Percentiles rank a stretch among this genome's conserved stretches.
Evolutionary conservation across 2,329 filamentous ascomycete genomes (phyloP).

Genomic region (Shiraia bambusicola): DNA sequence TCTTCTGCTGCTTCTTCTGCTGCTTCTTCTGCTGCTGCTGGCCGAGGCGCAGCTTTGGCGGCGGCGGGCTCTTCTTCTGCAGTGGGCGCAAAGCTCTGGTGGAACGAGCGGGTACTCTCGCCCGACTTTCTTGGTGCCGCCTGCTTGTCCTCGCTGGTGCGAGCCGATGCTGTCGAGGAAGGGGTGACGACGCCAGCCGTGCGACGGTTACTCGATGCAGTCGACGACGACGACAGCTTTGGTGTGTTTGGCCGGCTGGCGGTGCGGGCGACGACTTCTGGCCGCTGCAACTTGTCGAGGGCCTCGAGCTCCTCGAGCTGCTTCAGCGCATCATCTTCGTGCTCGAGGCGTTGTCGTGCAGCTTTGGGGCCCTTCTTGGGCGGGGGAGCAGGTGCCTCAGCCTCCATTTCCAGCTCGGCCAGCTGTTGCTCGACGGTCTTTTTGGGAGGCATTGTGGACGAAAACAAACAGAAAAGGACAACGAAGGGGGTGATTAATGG

Average conservation of each 20-base stretch:
- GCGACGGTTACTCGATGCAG: conserved; percentile 44
- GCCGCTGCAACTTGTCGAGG: conserved; percentile 52
- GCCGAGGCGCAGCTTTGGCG: conserved; percentile 52
- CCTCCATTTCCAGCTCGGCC: conserved; percentile 44
- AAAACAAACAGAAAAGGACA: not conserved
- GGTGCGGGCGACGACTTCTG: conserved; percentile 61
- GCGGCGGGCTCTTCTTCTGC: conserved; percentile 47
- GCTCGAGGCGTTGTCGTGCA: conserved; percentile 43
- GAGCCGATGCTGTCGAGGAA: conserved; percentile 43
- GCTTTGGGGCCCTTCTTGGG: conserved; percentile 51
- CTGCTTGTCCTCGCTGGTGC: conserved; percentile 63
- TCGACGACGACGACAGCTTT: conserved; percentile 56
- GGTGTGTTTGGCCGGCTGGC: conserved; percentile 77
- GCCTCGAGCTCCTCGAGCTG: conserved; percentile 77
- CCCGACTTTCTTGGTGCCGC: conserved; percentile 66
- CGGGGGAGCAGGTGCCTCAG: conserved; percentile 36
- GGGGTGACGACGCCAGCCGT: conserved; percentile 38
- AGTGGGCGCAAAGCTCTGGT: conserved; percentile 70
- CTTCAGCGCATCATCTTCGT: conserved; percentile 73
- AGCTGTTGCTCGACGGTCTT: conserved; percentile 53
- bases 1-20: no score
- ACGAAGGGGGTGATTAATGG: not conserved
- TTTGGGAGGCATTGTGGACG: conserved; percentile 39
- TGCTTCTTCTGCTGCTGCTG: no score
- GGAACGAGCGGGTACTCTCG: conserved; percentile 72